Conservation (phyloP, 1,284 basidiomycete species). For the Tilletia horrida region DNA sequence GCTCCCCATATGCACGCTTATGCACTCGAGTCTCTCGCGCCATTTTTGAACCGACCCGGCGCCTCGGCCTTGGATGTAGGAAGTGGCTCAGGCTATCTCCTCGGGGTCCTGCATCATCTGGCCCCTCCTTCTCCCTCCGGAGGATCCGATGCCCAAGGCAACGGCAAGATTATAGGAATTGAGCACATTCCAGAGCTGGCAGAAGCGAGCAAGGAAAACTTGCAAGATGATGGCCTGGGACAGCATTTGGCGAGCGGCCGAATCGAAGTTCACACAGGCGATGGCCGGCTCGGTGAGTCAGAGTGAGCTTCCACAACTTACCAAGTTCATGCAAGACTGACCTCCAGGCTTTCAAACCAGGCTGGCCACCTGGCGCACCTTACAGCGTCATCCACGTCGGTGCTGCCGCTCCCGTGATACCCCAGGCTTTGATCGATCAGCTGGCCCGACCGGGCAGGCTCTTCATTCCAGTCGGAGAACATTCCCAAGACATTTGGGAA, state of each 20-base stretch:
- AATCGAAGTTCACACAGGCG: conserved; percentile 70
- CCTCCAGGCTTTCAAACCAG: conserved; percentile 16
- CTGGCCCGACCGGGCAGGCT: conserved; percentile 80
- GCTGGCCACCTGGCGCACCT: conserved; percentile 61
- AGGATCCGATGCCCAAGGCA: conserved; percentile 12
- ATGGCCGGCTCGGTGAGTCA: conserved; percentile 71
- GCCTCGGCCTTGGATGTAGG: conserved; percentile 71
- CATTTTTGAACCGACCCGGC: conserved; percentile 66
- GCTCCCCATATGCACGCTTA: conserved; percentile 64
- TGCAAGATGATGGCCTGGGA: conserved; percentile 68
- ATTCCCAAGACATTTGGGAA: conserved; percentile 33
- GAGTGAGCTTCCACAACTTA: too few relatives aligned
- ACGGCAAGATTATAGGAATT: conserved; percentile 76
- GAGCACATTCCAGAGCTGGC: conserved; percentile 68
- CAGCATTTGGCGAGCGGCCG: conserved; percentile 60
- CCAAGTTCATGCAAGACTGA: too few relatives aligned
- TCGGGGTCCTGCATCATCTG: conserved; percentile 50
- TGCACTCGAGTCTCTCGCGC: conserved; percentile 69
- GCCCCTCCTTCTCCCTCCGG: conserved; percentile 14
- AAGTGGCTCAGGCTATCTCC: conserved; percentile 40
- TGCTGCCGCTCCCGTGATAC: conserved; percentile 72
- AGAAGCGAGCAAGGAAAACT: conserved; percentile 68
- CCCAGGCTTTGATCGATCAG: conserved; percentile 68
- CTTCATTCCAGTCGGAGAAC: conserved; percentile 78
- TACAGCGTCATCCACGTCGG: conserved; percentile 92